Evolutionary conservation across 2,329 filamentous ascomycete genomes (phyloP), one percentile per base, ranked within the genome.

Genomic region (Periconia macrospinosa): DNA sequence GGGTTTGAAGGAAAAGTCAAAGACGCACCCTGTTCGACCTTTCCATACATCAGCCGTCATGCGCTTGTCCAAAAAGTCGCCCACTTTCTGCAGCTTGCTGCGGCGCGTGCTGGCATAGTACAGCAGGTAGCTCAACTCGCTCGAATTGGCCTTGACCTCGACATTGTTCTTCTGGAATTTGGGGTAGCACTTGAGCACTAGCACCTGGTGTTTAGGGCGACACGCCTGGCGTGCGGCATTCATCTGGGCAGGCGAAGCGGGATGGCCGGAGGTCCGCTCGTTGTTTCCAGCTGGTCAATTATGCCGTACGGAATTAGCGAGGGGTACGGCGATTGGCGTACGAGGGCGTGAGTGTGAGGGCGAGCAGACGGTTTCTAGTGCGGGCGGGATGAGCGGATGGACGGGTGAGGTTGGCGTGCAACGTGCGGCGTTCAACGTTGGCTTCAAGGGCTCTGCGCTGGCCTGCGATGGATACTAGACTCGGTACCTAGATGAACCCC

Each of bases 141-240:
- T 96, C 62, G 91, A 91, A 76, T 97, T 97, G 43, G 94, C 92
- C 77, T 93, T 95, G 70, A 96, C 91, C 68, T 96, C 91, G 71
- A 92, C 89, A 58, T 74, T 68, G 65, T 91, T 91, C 78, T 97
- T 97, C 61, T 90, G 90, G 60, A 90, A 92, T 64, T 89, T 89
- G 41, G 94, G 94, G 75, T 97, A 99, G 81, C 93, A 97, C 79
- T 96, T 97, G 61, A 97, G 84, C 62, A 97, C 88, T 57, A 97
- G 81, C 65, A 97, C 90, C 83, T 97, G 93, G 78, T 99, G 94
- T 81, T 97, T 97, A 27, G 94, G 93, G 56, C 93, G 91, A 76
- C 80, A 83, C 63, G 80, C 81, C 72, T 86, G 83, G 60, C 83
- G 81, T 62, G 84, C 77, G 57, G 81, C 76, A 68, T 85, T 78